These are phyloP conservation scores for Sclerotinia minor DNA, from an alignment of 2,329 filamentous ascomycete species.

Conservation along the genomic window DNA sequence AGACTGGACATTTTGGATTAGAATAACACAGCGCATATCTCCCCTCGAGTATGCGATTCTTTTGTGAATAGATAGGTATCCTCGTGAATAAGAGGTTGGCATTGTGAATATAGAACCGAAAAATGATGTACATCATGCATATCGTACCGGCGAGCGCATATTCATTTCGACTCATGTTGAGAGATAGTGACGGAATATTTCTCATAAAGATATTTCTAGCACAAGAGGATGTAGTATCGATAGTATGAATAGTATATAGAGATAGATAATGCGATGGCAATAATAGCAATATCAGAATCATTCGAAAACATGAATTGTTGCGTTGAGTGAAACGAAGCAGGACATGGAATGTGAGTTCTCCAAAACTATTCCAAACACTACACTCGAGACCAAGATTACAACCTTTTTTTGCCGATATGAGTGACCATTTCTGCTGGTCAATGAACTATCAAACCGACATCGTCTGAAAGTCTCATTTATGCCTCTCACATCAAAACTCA, in stretches of 20 bases:
- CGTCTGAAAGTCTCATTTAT: constrained; percentile 25
- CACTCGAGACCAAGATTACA: constrained; percentile 21
- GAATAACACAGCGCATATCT: no score
- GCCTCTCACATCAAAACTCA: not conserved
- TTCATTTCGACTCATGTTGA: constrained; percentile 21
- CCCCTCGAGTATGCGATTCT: no score
- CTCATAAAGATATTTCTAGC: not conserved
- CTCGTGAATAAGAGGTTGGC: no score
- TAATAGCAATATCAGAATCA: not conserved
- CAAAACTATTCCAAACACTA: not conserved
- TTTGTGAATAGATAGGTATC: no score
- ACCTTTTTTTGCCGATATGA: constrained; percentile 34
- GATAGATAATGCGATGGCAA: not conserved
- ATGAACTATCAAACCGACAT: constrained; percentile 28
- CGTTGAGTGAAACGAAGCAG: no score
- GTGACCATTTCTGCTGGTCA: constrained; percentile 18
- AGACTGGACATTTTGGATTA: no score
- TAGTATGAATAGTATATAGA: not conserved
- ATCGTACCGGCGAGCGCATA: not conserved
- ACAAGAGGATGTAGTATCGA: not conserved
- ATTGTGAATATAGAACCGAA: not conserved
- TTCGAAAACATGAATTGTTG: not conserved
- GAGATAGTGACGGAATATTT: not conserved
- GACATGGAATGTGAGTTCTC: not conserved
- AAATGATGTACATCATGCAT: not conserved